Base-by-base conservation (phyloP, 1,284 basidiomycete species). In the Mixia osmundae region DNA sequence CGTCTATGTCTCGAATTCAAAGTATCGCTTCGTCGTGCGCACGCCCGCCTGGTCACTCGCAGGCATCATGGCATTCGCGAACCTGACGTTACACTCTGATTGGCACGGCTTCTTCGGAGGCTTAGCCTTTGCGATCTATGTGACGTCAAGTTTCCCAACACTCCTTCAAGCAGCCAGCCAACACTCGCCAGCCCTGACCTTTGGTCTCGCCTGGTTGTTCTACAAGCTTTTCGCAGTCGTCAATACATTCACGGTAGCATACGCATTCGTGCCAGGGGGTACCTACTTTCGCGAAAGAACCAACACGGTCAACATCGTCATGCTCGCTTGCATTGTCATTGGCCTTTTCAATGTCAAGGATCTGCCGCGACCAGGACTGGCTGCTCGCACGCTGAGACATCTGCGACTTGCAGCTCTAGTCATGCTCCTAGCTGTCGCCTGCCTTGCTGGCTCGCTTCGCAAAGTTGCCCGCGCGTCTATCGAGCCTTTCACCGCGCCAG, bases 231-330 rank as follows among this genome's bases (percentile, higher is more conserved):
- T 82, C 35, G 69, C 68, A 41, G 62, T 82, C 14, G 67, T 69
- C 19, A 73, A 70, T 42, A 68, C 76, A 4, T 71, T 78, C 56
- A 85, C 82, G 0, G 79, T 82, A 31, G 85, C 85, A 0, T 91
- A 94, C 56, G 85, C 83, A 0, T 91, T 91, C 49, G 79, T 91
- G 2, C 22, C 31, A 7, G 32, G 22, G 1, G 83, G 80, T 0
- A 57, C 65, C 45, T 62, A 72, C 44, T 61, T 94, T 40, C 63
- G 85, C 18, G 85, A 91, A 56, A 62, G 76, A 16, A 82, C 78
- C 7, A 71, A 79, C 50, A 36, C 72, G 65, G 51, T 60, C 4
- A 39, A 60, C 5, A 44, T 43, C 27, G 48, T 45, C 24, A 49
- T 54, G 25, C 9, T 51, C 2, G 27, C 44, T 14, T 33, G 33